Base-by-base conservation (phyloP, 768 basidiomycete genomes). In the Gelatoporia subvermispora region DNA sequence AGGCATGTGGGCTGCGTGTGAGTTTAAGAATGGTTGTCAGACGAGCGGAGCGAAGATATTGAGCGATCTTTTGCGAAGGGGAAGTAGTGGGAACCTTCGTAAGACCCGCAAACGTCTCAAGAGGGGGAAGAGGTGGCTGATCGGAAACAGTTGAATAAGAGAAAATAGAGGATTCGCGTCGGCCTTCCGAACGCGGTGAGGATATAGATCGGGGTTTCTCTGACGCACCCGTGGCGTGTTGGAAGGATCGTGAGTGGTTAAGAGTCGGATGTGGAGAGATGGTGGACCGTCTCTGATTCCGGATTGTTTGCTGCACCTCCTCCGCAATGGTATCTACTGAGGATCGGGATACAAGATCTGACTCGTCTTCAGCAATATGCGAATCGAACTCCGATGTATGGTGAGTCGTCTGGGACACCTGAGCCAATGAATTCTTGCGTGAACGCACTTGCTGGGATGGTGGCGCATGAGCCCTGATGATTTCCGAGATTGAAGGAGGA, bases 281-380 rank as follows among this genome's bases (percentile, higher is more conserved):
- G 51, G 58, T 71, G 53, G 57, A 63, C 18, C 52, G 56, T 31
- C 60, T 69, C 62, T 88, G 83, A 42, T 76, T 78, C 52, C 78
- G 80, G 53, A 89, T 69, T 9, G 86, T 90, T 48, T 70, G 78
- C 49, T 75, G 77, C 25, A 89, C 81, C 72, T 93, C 91, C 57
- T 88, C 83, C 18, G 89, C 87, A 22, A 93, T 82, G 51, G 88
- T 91, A 64, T 93, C 91, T 53, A 91, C 79, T 16, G 89, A 92
- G 18, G 91, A 92, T n/a, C 86, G 80, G 35, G 85, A 83, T 43
- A 88, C 54, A 41, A 84, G 59, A 39, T 87, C 85, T 2, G 72
- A 70, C 51, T 85, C 85, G 50, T 84, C 83, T 45, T 77, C 75
- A 35, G 70, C 68, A 35, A 73, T 63, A 39, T 75, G 57, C 8